Conservation (phyloP, 2,329 filamentous ascomycete genomes). For the Helotiales sp. region DNA sequence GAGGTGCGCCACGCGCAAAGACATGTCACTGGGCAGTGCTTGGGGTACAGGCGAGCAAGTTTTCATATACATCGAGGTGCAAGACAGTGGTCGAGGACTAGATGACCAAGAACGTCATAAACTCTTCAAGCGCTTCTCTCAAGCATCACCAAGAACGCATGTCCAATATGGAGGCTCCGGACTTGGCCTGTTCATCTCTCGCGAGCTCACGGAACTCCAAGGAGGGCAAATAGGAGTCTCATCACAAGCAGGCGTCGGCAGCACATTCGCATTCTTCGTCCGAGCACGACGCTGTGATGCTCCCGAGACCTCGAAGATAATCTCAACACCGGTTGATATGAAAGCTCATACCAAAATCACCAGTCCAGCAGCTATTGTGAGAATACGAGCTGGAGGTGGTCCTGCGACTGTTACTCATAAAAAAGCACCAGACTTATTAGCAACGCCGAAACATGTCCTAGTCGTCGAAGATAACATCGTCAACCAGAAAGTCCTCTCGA, state of each 20-base stretch:
- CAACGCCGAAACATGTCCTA: conserved; percentile 39
- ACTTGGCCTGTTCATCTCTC: conserved; percentile 76
- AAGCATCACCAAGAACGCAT: conserved; percentile 73
- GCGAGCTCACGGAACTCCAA: conserved; percentile 77
- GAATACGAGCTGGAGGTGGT: conserved; percentile 1
- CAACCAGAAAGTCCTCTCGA: conserved; percentile 57
- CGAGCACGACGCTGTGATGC: conserved; percentile 15
- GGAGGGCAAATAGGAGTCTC: conserved; percentile 77
- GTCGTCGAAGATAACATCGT: conserved; percentile 63
- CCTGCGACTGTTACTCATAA: conserved; percentile 1
- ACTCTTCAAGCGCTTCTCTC: conserved; percentile 76
- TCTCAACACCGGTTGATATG: neutral
- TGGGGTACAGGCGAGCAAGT: conserved; percentile 47
- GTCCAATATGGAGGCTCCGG: conserved; percentile 79
- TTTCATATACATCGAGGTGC: conserved; percentile 71
- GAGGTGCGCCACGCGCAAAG: conserved; percentile 31
- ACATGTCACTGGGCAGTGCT: conserved; percentile 28
- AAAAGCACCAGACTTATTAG: neutral
- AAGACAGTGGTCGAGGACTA: conserved; percentile 74
- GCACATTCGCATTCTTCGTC: conserved; percentile 75
- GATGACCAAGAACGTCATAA: conserved; percentile 68
- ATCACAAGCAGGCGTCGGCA: conserved; percentile 68
- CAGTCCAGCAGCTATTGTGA: neutral
- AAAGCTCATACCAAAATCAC: conserved; percentile 6
- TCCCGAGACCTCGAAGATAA: neutral